Percentiles rank a stretch among this genome's conserved stretches.
Conservation (phyloP, 1,284 basidiomycete genomes). For the Heliocybe sulcata region DNA sequence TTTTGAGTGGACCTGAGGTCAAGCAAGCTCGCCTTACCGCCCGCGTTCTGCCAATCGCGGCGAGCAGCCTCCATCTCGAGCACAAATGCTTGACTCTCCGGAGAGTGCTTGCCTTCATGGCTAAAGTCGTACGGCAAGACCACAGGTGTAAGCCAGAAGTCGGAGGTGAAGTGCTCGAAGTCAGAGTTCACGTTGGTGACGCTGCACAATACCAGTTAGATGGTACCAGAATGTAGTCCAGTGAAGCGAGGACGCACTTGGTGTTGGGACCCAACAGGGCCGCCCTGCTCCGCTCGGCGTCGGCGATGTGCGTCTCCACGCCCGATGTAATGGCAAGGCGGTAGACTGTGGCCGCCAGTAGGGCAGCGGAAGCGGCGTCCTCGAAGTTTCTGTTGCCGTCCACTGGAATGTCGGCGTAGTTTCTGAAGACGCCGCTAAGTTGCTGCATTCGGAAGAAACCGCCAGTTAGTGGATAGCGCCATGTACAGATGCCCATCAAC, state of each 20-base stretch:
- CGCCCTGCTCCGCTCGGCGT: constrained; percentile 42
- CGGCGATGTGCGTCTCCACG: constrained; percentile 33
- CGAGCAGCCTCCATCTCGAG: constrained; percentile 66
- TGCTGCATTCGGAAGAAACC: constrained; percentile 21
- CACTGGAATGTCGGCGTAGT: constrained; percentile 51
- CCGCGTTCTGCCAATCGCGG: constrained; percentile 72
- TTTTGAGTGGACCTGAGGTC: no score
- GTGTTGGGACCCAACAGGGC: constrained; percentile 23
- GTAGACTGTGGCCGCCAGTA: constrained; percentile 67
- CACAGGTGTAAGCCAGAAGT: constrained; percentile 63
- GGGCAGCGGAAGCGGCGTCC: constrained; percentile 60
- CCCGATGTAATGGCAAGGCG: constrained; percentile 40
- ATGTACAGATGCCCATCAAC: neutral
- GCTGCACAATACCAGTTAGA: neutral
- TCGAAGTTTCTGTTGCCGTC: constrained; percentile 50
- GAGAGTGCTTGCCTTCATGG: constrained; percentile 38
- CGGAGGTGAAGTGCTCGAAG: constrained; percentile 33
- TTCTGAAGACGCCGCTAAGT: constrained; percentile 48
- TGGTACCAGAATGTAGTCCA: neutral
- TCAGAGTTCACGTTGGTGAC: constrained; percentile 5
- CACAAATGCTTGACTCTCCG: constrained; percentile 66
- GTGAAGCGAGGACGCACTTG: constrained; percentile 6
- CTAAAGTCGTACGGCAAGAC: constrained; percentile 60
- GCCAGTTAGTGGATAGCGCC: neutral
- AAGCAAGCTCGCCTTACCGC: no score